Percentiles rank a stretch among this genome's conserved stretches.
Evolutionary conservation across 768 basidiomycete species (phyloP).

Genomic region (Ephemerocybe angulata): DNA sequence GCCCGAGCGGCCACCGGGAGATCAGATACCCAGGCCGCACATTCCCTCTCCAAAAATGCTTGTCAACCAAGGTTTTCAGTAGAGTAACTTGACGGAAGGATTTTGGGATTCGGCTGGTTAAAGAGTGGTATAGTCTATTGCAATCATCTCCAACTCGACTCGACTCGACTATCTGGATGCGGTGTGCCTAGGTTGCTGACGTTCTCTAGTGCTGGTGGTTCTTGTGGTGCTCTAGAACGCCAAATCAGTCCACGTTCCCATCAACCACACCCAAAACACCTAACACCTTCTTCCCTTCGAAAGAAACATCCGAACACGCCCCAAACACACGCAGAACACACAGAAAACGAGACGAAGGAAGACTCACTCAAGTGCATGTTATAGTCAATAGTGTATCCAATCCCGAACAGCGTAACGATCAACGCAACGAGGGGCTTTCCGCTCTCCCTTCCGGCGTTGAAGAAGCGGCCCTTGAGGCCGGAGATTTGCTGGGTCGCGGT

Average conservation of each 20-base stretch:
- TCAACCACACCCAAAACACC: background rate
- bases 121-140: constrained; percentile 5
- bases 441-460: constrained; percentile 83
- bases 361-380: constrained; percentile 85
- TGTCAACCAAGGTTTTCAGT: no score
- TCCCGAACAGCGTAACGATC: constrained; percentile 63
- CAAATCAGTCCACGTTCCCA: constrained; percentile 20
- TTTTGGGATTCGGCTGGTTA: no score
- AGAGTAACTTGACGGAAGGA: no score
- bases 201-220: constrained; percentile 71
- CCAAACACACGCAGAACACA: no score
- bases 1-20: no score
- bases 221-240: constrained; percentile 78
- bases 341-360: no score
- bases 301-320: no score
- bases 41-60: no score
- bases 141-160: background rate
- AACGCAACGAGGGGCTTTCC: constrained; percentile 61
- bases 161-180: no score
- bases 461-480: constrained; percentile 79
- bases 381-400: constrained; percentile 88
- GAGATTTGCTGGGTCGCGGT: constrained; percentile 54
- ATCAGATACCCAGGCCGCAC: no score
- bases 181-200: no score
- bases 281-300: no score